Evolutionary conservation across 257 asterid species (phyloP).

Genomic region (Primulina tabacum): DNA sequence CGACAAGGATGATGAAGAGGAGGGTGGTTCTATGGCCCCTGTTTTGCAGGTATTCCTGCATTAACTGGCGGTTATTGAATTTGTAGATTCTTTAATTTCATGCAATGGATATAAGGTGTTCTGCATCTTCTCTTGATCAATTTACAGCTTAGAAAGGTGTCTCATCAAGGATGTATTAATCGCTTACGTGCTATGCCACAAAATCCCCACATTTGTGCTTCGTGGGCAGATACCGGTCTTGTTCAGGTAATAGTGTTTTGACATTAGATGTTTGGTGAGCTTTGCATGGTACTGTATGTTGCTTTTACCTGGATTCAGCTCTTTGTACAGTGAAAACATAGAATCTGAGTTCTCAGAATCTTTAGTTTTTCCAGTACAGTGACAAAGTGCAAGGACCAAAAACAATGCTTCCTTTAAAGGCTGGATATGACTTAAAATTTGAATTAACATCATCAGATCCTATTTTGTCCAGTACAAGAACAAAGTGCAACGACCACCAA

Average conservation of each 20-base stretch:
- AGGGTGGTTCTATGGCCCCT: constrained; percentile 47
- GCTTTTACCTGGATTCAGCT: background rate
- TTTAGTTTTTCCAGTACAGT: no score
- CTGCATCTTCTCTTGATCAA: constrained; percentile 22
- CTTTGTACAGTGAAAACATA: background rate
- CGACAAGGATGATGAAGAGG: constrained; percentile 68
- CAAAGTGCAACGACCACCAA: background rate
- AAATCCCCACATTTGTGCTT: constrained; percentile 82
- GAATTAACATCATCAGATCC: background rate
- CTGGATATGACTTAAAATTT: background rate
- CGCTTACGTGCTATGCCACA: constrained; percentile 93
- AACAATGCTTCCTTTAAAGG: background rate
- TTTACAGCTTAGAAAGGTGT: constrained; percentile 58
- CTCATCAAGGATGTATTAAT: constrained; percentile 80
- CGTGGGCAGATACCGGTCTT: constrained; percentile 83
- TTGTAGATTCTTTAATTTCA: constrained; percentile 4
- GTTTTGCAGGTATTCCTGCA: constrained; percentile 47
- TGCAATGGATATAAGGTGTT: constrained; percentile 2
- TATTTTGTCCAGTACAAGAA: background rate
- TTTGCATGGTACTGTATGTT: background rate
- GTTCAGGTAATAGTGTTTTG: constrained; percentile 62
- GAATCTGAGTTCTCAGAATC: background rate
- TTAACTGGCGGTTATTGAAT: background rate
- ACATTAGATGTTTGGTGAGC: constrained; percentile 5
- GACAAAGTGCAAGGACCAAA: background rate